A percentile compares a stretch with the other conserved stretches of the same genome.
Conservation (phyloP, 73 alveolate species). For the Uronychia setigera region DNA sequence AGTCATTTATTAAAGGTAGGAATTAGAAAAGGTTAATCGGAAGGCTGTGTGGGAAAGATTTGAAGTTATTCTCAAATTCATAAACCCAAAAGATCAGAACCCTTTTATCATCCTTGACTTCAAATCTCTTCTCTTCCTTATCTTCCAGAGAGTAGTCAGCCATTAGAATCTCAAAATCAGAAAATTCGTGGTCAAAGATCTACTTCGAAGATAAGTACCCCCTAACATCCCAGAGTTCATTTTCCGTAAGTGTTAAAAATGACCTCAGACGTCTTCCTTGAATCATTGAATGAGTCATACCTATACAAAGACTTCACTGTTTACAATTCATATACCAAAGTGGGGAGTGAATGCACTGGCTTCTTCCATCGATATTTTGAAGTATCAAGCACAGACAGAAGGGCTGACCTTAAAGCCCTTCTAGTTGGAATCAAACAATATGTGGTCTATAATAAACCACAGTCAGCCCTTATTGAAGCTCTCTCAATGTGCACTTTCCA, state of each 20-base stretch:
- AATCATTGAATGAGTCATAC: constrained; percentile 21
- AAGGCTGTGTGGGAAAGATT: constrained; percentile 56
- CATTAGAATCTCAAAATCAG: constrained; percentile 40
- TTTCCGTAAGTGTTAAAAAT: neutral
- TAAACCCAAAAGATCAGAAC: neutral
- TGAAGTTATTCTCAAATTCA: constrained; percentile 15
- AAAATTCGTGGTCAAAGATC: constrained; percentile 19
- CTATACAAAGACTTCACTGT: constrained; percentile 34
- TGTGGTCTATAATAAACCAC: neutral
- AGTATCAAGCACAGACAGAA: constrained; percentile 21
- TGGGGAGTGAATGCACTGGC: constrained; percentile 8
- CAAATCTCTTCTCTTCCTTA: constrained; percentile 21
- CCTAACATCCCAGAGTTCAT: constrained; percentile 25
- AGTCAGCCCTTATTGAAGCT: neutral
- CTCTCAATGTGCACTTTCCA: neutral
- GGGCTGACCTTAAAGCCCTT: constrained; percentile 4
- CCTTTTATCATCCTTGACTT: constrained; percentile 35
- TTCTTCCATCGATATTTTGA: constrained; percentile 34
- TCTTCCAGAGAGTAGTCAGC: constrained; percentile 35
- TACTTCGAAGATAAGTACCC: constrained; percentile 6
- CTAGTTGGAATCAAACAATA: neutral
- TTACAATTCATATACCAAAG: constrained; percentile 15
- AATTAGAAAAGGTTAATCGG: neutral
- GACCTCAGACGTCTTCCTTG: constrained; percentile 30
- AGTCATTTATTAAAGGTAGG: constrained; percentile 36